phyloP scores from a whole-genome alignment of 108 stramenopile genomes.

The Cyclotella atomus region DNA sequence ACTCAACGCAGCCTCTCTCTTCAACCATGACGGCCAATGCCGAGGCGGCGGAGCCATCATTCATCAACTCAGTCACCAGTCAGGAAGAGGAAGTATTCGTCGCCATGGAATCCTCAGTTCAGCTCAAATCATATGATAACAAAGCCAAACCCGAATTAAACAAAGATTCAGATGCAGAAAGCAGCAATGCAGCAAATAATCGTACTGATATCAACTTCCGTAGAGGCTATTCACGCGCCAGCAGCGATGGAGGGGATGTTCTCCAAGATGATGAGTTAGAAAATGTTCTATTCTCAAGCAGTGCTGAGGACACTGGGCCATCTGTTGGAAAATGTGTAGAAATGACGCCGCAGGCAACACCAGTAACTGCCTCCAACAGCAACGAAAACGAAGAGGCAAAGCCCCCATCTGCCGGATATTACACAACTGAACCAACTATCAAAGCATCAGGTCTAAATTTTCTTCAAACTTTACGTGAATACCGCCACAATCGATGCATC shows the following conservation, averaged over 20 bases:
- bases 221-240: no score
- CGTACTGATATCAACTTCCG: neutral
- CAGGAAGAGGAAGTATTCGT: neutral
- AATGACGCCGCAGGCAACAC: no score
- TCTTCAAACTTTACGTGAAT: slow-evolving; percentile 53
- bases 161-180: neutral
- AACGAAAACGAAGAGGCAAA: neutral
- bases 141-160: neutral
- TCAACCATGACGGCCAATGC: neutral
- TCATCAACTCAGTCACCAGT: slow-evolving; percentile 7
- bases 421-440: slow-evolving; percentile 16
- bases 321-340: no score
- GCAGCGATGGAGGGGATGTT: no score
- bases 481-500: slow-evolving; percentile 72
- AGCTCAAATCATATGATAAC: neutral
- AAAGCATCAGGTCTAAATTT: slow-evolving; percentile 10
- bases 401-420: slow-evolving; percentile 14
- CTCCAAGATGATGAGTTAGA: no score
- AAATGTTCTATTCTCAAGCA: no score
- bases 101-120: neutral
- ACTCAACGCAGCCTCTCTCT: neutral
- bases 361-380: neutral
- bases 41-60: neutral
- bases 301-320: no score
- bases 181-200: neutral